These are phyloP conservation scores for Quambalaria eucalypti DNA, from an alignment of 1,284 basidiomycete genomes.

Conservation along the genomic window DNA sequence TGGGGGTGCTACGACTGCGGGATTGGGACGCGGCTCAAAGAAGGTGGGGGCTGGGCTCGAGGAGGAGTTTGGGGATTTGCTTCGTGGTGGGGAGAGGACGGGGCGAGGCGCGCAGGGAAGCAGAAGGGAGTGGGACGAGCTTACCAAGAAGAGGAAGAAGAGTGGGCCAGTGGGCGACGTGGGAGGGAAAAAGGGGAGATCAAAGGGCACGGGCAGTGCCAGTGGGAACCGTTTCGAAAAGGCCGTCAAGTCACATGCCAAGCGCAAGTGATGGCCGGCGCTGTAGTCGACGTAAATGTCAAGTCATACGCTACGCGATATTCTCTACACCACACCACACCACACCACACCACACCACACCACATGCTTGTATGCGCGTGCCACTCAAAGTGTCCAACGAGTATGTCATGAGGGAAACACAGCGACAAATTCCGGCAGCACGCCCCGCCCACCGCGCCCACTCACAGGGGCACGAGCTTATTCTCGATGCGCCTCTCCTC, in stretches of 20 bases:
- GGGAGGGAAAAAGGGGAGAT: not conserved
- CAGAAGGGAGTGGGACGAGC: not conserved
- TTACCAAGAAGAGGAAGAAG: not conserved
- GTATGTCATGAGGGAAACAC: too few relatives aligned
- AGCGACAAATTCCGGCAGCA: too few relatives aligned
- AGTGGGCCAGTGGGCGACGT: not conserved
- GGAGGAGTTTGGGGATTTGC: conserved; percentile 44
- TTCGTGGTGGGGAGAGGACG: conserved; percentile 14
- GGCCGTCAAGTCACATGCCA: not conserved
- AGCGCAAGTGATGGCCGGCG: not conserved
- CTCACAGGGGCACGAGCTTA: too few relatives aligned
- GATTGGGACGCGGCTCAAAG: conserved; percentile 20
- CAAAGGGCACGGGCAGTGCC: not conserved
- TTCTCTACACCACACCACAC: too few relatives aligned
- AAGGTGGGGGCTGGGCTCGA: conserved; percentile 41
- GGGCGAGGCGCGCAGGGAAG: not conserved
- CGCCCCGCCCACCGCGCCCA: too few relatives aligned
- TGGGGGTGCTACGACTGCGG: conserved; percentile 51
- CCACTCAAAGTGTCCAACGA: too few relatives aligned
- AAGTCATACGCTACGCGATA: too few relatives aligned
- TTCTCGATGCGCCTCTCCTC: conserved; percentile 1
- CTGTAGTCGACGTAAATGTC: too few relatives aligned
- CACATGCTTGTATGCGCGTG: too few relatives aligned
- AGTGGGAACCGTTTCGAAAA: not conserved
- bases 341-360: too few relatives aligned